Percentiles rank a stretch among this genome's conserved stretches.
Evolutionary conservation across 192 early-diverging fungal species (phyloP).

Genomic region (Mortierella antarctica): DNA sequence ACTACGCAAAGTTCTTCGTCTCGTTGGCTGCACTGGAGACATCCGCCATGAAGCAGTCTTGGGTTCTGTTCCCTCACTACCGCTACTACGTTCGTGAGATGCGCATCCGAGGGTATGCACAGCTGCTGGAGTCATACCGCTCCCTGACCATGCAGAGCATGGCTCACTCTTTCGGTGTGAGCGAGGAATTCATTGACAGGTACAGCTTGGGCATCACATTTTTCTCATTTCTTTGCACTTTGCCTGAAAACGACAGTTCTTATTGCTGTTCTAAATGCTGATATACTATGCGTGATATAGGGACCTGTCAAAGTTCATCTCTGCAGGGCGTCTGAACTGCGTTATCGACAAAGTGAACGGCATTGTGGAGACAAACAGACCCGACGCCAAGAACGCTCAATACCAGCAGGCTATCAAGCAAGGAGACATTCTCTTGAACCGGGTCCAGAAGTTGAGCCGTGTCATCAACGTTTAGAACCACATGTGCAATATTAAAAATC

Average conservation of each 20-base stretch:
- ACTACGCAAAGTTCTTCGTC: slow-evolving; percentile 93
- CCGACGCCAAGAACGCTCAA: slow-evolving; percentile 98
- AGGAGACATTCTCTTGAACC: slow-evolving; percentile 94
- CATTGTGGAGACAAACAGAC: slow-evolving; percentile 96
- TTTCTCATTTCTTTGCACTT: background rate
- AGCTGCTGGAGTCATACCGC: slow-evolving; percentile 95
- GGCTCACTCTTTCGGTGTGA: slow-evolving; percentile 97
- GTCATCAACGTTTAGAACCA: slow-evolving; percentile 85
- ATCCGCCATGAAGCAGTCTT: slow-evolving; percentile 75
- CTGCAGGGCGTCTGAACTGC: slow-evolving; percentile 95
- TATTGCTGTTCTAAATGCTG: background rate
- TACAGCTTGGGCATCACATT: too few relatives aligned
- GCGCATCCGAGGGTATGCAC: slow-evolving; percentile 97
- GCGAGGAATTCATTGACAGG: slow-evolving; percentile 93
- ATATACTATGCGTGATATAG: slow-evolving; percentile 42
- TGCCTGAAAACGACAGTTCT: slow-evolving; percentile 10
- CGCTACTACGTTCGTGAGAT: slow-evolving; percentile 97
- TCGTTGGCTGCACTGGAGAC: slow-evolving; percentile 88
- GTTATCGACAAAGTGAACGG: slow-evolving; percentile 99
- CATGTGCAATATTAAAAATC: background rate
- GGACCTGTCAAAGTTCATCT: slow-evolving; percentile 95
- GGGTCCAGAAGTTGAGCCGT: slow-evolving; percentile 95
- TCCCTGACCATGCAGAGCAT: slow-evolving; percentile 95
- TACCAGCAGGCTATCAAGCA: slow-evolving; percentile 97
- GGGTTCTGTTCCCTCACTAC: slow-evolving; percentile 88